Conservation (phyloP, 306 rosid genomes). For the Citrullus colocynthis region DNA sequence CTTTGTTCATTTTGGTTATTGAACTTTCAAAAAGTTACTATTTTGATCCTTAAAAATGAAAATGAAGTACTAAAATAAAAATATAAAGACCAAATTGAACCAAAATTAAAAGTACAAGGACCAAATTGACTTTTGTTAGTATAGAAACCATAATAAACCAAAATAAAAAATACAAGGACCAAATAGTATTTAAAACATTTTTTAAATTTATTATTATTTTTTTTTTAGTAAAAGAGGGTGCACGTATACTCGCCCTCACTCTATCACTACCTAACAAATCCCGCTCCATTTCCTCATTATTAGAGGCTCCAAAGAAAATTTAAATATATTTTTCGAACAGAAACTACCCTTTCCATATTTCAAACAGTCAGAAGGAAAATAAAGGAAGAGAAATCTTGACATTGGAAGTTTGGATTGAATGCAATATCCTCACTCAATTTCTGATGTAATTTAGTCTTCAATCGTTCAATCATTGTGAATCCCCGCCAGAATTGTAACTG, state of each 20-base stretch:
- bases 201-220: too few relatives aligned
- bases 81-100: too few relatives aligned
- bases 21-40: too few relatives aligned
- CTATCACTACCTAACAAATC: not conserved
- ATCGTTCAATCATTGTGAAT: not conserved
- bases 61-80: too few relatives aligned
- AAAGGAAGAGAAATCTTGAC: not conserved
- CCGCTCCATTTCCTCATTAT: not conserved
- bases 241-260: not conserved
- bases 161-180: too few relatives aligned
- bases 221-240: not conserved
- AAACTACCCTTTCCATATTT: slow-evolving; percentile 1
- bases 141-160: too few relatives aligned
- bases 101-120: too few relatives aligned
- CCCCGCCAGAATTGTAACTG: slow-evolving; percentile 13
- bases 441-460: not conserved
- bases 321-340: not conserved
- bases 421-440: not conserved
- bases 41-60: too few relatives aligned
- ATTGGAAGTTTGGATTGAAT: not conserved
- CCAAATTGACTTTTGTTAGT: too few relatives aligned
- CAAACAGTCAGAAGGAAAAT: not conserved
- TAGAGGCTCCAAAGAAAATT: not conserved
- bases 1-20: too few relatives aligned
- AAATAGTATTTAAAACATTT: too few relatives aligned